Percentiles rank a stretch among this genome's conserved stretches.
Conservation (phyloP, 306 rosid species). For the Quercus alba region DNA sequence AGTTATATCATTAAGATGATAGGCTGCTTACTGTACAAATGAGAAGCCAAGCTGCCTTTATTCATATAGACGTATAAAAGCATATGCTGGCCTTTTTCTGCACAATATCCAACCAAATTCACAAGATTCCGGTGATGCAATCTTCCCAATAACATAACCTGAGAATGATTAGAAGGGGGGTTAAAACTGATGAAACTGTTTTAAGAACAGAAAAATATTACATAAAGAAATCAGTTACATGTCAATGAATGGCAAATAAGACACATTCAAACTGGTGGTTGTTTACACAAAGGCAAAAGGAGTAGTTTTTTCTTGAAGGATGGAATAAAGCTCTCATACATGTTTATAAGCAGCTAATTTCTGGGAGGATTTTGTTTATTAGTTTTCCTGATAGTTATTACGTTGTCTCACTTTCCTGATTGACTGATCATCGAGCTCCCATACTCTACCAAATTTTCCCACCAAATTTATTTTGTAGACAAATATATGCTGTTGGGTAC, state of each 20-base stretch:
- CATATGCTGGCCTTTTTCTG: conserved; percentile 88
- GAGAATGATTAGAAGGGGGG: conserved; percentile 14
- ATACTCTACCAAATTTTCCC: background rate
- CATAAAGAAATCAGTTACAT: conserved; percentile 1
- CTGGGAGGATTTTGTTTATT: background rate
- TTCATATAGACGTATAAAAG: conserved; percentile 93
- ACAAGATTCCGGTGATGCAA: conserved; percentile 94
- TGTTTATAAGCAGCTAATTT: background rate
- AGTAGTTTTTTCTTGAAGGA: background rate
- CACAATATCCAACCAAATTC: conserved; percentile 90
- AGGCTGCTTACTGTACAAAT: conserved; percentile 73
- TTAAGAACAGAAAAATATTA: background rate
- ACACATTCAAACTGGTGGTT: background rate
- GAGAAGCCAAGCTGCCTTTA: conserved; percentile 93
- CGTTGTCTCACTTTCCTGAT: background rate
- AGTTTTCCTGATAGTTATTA: background rate
- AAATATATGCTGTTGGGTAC: background rate
- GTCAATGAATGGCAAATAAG: background rate
- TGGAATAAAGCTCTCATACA: background rate
- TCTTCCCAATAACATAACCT: conserved; percentile 96
- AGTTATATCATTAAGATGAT: background rate
- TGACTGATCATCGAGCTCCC: background rate
- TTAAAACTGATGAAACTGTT: conserved; percentile 11
- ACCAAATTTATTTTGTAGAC: background rate
- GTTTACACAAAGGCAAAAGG: background rate